phyloP scores from a whole-genome alignment of 257 asterid species.

The Solanum sparsipilum region DNA sequence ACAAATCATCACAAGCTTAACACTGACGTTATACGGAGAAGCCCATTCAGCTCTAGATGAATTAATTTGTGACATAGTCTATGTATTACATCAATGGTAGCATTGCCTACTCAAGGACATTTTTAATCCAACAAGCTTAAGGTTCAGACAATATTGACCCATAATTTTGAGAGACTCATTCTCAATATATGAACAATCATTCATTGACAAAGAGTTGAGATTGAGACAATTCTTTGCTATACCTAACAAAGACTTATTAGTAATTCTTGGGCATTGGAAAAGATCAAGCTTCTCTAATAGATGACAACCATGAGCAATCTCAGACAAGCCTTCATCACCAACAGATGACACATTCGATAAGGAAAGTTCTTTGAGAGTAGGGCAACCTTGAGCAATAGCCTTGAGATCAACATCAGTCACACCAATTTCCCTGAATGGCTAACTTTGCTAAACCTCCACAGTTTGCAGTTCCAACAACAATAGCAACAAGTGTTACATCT shows the following conservation, averaged over 20 bases:
- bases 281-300: constrained; percentile 78
- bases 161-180: no score
- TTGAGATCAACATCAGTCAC: constrained; percentile 61
- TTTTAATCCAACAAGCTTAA: not conserved
- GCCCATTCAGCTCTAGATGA: constrained; percentile 40
- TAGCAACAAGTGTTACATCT: constrained; percentile 74
- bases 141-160: no score
- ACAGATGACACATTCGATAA: constrained; percentile 59
- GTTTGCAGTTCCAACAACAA: constrained; percentile 52
- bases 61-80: constrained; percentile 46
- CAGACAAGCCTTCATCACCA: constrained; percentile 59
- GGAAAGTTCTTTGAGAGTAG: constrained; percentile 54
- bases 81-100: constrained; percentile 37
- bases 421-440: constrained; percentile 57
- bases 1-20: no score
- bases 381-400: constrained; percentile 65
- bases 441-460: constrained; percentile 87
- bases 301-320: constrained; percentile 59
- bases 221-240: constrained; percentile 62
- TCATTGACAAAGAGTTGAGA: constrained; percentile 46
- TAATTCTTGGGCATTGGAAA: constrained; percentile 51
- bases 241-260: constrained; percentile 51
- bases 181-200: constrained; percentile 34
- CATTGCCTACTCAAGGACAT: constrained; percentile 65
- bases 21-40: constrained; percentile 1